Evolutionary conservation across 169 alveolate species (phyloP).

Genomic region (Plasmodium ovale): DNA sequence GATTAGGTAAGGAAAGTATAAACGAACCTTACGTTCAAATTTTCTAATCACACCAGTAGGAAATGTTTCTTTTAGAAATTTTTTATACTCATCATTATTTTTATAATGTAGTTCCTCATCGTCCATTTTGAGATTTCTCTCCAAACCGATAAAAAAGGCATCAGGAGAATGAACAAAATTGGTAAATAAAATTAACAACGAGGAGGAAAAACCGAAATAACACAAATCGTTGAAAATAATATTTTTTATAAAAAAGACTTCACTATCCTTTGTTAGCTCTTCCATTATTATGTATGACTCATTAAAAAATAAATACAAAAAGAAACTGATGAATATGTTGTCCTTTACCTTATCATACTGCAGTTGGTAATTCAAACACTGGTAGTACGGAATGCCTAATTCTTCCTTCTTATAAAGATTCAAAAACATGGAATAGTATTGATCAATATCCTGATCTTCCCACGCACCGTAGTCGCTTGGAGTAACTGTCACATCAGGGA

Average conservation of each 20-base stretch:
- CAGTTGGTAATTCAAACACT: constrained; percentile 10
- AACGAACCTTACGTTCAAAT: constrained; percentile 19
- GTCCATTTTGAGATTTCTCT: constrained; percentile 14
- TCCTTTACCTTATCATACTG: constrained; percentile 14
- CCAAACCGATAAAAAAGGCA: constrained; percentile 17
- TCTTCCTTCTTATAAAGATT: constrained; percentile 34
- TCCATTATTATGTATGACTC: constrained; percentile 65
- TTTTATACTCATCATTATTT: constrained; percentile 11
- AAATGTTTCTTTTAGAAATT: not conserved
- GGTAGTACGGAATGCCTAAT: not conserved
- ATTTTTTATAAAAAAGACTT: constrained; percentile 33
- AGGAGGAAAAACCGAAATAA: constrained; percentile 55
- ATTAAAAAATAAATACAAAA: constrained; percentile 54
- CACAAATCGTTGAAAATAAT: constrained; percentile 52
- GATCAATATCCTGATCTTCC: not conserved
- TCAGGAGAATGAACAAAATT: constrained; percentile 42
- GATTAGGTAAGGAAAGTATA: constrained; percentile 37
- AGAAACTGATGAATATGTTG: constrained; percentile 48
- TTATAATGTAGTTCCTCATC: constrained; percentile 16
- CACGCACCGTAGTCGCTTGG: too few species aligned
- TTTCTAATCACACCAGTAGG: constrained; percentile 1
- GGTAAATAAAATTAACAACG: constrained; percentile 24
- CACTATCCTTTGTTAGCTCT: constrained; percentile 16
- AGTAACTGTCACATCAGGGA: too few species aligned
- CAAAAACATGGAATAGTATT: constrained; percentile 43